Evolutionary conservation across 2,329 filamentous ascomycete genomes (phyloP), one percentile per base, ranked within the genome.

Genomic region (Furcasterigmium sp.): DNA sequence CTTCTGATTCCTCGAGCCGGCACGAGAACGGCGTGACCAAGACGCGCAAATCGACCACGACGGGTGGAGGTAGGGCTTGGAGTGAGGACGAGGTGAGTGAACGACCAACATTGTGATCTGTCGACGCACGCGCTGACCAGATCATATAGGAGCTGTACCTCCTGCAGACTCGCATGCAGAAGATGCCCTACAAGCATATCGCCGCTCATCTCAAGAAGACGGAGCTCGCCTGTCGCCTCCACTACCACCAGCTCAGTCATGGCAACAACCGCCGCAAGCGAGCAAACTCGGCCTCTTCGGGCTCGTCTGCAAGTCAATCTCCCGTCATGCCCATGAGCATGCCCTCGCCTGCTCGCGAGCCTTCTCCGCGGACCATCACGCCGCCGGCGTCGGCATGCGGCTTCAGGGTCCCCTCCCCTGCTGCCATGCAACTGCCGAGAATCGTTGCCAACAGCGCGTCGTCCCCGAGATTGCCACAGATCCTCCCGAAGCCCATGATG

Each of bases 101-200:
- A n/a, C n/a, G n/a, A n/a, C n/a, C n/a, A n/a, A n/a, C n/a, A n/a
- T n/a, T n/a, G n/a, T n/a, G n/a, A n/a, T n/a, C n/a, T n/a, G n/a
- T n/a, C n/a, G n/a, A n/a, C n/a, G n/a, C n/a, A n/a, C n/a, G n/a
- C 11, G 23, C 23, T 26, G 23, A 26, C 23, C 7, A 17, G 23
- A 39, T n/a, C 5, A 20, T 38, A 49, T 50, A 91, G 87, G 88
- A 93, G 68, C 77, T 82, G 45, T 93, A 91, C 62, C 82, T 93
- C 43, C 76, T 93, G 48, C 85, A 90, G 65, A 91, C 85, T 47
- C 85, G 87, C 46, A 78, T 87, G 56, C 85, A 91, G 57, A 91
- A 91, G 68, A 89, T 91, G 82, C 87, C 87, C 1, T 93, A 93
- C 68, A 93, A 91, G 73, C 86, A 91, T 61, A 93, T 93, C 59